Evolutionary conservation across 495 filamentous ascomycete species (phyloP).

Genomic region (Tuber melanosporum): DNA sequence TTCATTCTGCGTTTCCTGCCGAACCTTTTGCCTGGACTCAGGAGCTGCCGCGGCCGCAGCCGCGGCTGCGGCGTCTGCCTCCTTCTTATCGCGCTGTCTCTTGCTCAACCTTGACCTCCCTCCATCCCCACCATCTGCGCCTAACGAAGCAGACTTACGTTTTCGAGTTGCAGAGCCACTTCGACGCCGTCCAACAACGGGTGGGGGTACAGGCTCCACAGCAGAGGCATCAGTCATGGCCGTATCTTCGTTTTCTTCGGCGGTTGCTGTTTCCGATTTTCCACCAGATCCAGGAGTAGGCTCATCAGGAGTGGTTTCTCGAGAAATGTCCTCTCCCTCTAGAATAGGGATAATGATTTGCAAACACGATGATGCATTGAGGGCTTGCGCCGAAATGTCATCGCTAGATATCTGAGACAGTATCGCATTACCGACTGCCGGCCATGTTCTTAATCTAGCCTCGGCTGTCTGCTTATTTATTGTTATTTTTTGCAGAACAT

Average conservation of each 20-base stretch:
- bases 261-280: constrained; percentile 15
- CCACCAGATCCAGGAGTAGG: constrained; percentile 12
- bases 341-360: constrained; percentile 41
- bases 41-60: constrained; percentile 33
- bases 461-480: constrained; percentile 42
- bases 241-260: constrained; percentile 41
- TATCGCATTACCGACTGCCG: constrained; percentile 54
- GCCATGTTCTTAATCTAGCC: constrained; percentile 46
- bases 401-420: constrained; percentile 46
- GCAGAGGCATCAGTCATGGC: constrained; percentile 40
- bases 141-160: constrained; percentile 39
- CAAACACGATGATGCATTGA: constrained; percentile 43
- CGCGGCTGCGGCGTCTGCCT: constrained; percentile 39
- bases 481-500: constrained; percentile 26
- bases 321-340: constrained; percentile 33
- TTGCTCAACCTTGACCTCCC: constrained; percentile 40
- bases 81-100: constrained; percentile 40
- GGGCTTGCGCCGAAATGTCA: constrained; percentile 43
- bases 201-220: constrained; percentile 13
- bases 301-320: constrained; percentile 37
- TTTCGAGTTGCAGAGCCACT: constrained; percentile 39
- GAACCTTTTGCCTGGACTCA: constrained; percentile 37
- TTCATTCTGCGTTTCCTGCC: constrained; percentile 39
- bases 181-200: constrained; percentile 25
- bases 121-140: constrained; percentile 28